Evolutionary conservation across 805 yeast species (phyloP).

Genomic region (Wickerhamomyces queroliae): DNA sequence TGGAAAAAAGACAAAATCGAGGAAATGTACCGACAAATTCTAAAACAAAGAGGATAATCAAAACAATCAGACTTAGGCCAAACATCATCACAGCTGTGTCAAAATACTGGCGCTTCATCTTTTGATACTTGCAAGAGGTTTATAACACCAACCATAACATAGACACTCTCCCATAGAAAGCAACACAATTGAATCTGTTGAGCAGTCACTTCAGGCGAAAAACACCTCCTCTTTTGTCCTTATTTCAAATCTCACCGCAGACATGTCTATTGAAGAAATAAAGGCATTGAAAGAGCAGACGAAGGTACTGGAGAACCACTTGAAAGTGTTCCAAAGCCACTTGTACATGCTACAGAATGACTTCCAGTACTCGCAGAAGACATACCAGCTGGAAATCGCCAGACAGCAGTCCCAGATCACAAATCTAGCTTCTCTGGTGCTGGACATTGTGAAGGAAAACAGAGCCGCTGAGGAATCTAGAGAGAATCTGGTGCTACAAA

Average conservation of each 20-base stretch:
- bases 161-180: neutral
- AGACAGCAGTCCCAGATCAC: conserved; percentile 21
- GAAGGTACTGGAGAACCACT: conserved; percentile 17
- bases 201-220: neutral
- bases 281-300: conserved; percentile 19
- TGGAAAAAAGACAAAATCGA: neutral
- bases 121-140: no score
- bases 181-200: neutral
- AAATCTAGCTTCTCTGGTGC: conserved; percentile 16
- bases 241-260: no score
- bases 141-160: no score
- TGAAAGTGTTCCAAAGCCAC: conserved; percentile 20
- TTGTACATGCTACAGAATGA: conserved; percentile 18
- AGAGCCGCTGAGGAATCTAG: conserved; percentile 19
- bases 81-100: neutral
- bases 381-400: conserved; percentile 18
- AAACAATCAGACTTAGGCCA: neutral
- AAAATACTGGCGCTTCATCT: no score
- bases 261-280: conserved; percentile 16
- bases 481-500: conserved; percentile 17
- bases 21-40: neutral
- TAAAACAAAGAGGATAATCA: neutral
- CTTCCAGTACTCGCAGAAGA: conserved; percentile 17
- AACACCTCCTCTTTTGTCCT: no score
- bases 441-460: conserved; percentile 20